Percentiles rank a stretch among this genome's conserved stretches.
Conservation (phyloP, 192 early-diverging fungal species). For the Backusella psychrophila region DNA sequence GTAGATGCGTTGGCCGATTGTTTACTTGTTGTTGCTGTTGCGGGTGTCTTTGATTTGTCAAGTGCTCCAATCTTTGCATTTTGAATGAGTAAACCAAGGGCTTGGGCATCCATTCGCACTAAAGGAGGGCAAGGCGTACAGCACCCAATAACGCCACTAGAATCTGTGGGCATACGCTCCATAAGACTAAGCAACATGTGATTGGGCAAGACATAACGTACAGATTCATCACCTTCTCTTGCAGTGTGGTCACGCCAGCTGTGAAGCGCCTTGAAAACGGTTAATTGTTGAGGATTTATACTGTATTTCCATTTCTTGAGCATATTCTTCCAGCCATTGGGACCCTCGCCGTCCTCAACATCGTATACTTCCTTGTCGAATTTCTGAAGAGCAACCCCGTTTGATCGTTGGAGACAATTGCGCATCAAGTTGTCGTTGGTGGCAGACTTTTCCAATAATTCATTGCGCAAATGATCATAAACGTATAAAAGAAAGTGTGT, state of each 20-base stretch:
- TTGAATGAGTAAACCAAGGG: slow-evolving; percentile 63
- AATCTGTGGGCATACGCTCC: slow-evolving; percentile 69
- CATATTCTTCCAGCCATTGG: slow-evolving; percentile 73
- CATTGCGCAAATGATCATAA: slow-evolving; percentile 89
- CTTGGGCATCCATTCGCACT: slow-evolving; percentile 78
- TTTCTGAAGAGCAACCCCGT: slow-evolving; percentile 58
- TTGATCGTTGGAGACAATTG: slow-evolving; percentile 63
- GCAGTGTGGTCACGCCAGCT: slow-evolving; percentile 91
- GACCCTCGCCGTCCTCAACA: slow-evolving; percentile 71
- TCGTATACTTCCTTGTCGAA: slow-evolving; percentile 90
- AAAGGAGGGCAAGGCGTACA: slow-evolving; percentile 83
- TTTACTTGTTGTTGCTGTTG: not conserved
- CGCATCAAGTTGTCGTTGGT: slow-evolving; percentile 64
- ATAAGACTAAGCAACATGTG: slow-evolving; percentile 83
- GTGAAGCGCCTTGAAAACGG: slow-evolving; percentile 87
- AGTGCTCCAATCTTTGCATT: slow-evolving; percentile 19
- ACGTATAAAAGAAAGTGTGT: slow-evolving; percentile 97
- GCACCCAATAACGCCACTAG: slow-evolving; percentile 61
- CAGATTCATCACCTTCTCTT: slow-evolving; percentile 90
- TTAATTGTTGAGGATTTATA: slow-evolving; percentile 57
- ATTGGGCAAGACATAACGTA: slow-evolving; percentile 85
- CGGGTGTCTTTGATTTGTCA: not conserved
- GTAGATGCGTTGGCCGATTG: not conserved
- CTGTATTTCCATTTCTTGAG: slow-evolving; percentile 62
- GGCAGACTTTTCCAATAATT: slow-evolving; percentile 67